These are phyloP conservation scores for Thymus quinquecostatus DNA, from an alignment of 257 asterid species.

Conservation along the genomic window DNA sequence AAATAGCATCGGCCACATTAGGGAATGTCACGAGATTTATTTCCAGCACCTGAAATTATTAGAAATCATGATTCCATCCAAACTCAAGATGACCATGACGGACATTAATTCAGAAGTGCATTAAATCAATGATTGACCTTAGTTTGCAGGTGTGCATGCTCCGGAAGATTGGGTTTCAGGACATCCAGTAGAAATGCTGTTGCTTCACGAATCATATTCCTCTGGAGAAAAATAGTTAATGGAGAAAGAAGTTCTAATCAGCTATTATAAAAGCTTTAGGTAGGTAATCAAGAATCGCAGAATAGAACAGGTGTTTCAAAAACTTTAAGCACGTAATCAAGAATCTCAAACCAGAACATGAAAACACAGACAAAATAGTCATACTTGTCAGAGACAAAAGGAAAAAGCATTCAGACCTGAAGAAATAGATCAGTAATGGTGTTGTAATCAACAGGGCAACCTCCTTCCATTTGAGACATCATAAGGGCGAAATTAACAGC, in stretches of 20 bases:
- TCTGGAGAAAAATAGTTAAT: conserved; percentile 51
- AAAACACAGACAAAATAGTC: not conserved
- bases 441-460: conserved; percentile 97
- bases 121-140: conserved; percentile 56
- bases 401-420: conserved; percentile 58
- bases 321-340: not conserved
- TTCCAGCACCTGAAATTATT: conserved; percentile 77
- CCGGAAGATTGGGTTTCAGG: conserved; percentile 95
- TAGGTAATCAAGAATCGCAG: not conserved
- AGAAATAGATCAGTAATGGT: conserved; percentile 98
- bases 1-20: conserved; percentile 97
- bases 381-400: not conserved
- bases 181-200: conserved; percentile 98
- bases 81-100: not conserved
- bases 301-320: conserved; percentile 11
- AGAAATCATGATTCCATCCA: conserved; percentile 32
- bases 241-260: conserved; percentile 18
- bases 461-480: conserved; percentile 99
- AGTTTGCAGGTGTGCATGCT: conserved; percentile 92
- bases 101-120: conserved; percentile 1
- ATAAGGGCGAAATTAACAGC: conserved; percentile 99
- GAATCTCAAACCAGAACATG: conserved; percentile 9
- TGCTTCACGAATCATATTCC: conserved; percentile 99
- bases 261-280: conserved; percentile 5
- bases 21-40: conserved; percentile 94